Percentiles rank a stretch among this genome's conserved stretches.
These are phyloP conservation scores for Citrullus amarus DNA, from an alignment of 306 rosid species.

Conservation along the genomic window DNA sequence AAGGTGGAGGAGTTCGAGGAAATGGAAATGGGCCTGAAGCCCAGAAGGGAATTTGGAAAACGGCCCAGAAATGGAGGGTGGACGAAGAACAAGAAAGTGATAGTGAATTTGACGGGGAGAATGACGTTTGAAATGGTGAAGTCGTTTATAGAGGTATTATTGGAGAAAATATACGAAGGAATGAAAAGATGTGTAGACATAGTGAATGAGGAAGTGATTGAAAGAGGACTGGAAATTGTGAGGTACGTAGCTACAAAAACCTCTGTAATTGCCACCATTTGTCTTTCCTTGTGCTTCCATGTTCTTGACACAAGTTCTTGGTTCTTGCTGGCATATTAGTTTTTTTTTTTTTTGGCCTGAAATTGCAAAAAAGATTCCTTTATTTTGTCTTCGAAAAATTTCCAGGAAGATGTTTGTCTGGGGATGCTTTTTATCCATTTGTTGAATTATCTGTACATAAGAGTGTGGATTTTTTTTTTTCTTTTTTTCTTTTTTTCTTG, in stretches of 20 bases:
- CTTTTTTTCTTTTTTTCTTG: too few relatives aligned
- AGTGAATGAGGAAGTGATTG: constrained; percentile 40
- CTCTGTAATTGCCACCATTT: constrained; percentile 35
- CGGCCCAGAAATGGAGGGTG: constrained; percentile 24
- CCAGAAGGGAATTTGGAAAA: constrained; percentile 9
- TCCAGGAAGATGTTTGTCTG: not conserved
- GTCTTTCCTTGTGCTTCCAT: constrained; percentile 51
- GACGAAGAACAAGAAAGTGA: constrained; percentile 40
- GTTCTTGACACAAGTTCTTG: constrained; percentile 36
- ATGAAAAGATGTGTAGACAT: constrained; percentile 21
- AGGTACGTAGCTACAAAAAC: constrained; percentile 45
- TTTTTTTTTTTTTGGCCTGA: not conserved
- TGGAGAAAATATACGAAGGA: constrained; percentile 37
- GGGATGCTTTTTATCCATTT: not conserved
- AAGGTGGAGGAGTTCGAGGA: constrained; percentile 8
- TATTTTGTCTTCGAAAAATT: not conserved
- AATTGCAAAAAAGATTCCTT: not conserved
- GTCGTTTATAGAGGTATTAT: constrained; percentile 45
- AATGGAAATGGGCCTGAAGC: constrained; percentile 6
- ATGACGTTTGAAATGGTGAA: constrained; percentile 62
- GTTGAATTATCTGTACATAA: not conserved
- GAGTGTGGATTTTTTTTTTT: not conserved
- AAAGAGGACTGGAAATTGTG: constrained; percentile 31
- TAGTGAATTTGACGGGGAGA: constrained; percentile 54
- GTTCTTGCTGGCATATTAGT: constrained; percentile 39